Base-by-base conservation (phyloP, 352 stramenopile species). In the Globisporangium splendens region DNA sequence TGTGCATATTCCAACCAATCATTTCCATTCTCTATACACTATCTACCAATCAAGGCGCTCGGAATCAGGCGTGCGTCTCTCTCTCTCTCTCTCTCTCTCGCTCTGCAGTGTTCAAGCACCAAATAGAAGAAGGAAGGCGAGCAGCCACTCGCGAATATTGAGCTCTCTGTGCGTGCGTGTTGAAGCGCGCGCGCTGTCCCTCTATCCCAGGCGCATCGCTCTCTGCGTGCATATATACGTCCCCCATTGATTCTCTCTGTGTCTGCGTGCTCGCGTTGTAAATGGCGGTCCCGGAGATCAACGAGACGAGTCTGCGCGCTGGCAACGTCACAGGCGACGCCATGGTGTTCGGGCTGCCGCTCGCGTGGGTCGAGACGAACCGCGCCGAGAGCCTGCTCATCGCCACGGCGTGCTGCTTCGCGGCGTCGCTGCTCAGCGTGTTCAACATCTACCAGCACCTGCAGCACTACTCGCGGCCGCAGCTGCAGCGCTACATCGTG, bases 401-500 rank as follows among this genome's bases (percentile, higher is more conserved):
- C 20, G 84, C 86, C 39, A 67, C 89, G 14, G 56, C 63, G 39
- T 85, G 76, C 65, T 83, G 78, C 68, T 52, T 77, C 10, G 31
- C 77, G 13, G 83, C 87, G 50, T 73, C 83, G 14, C 55, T 79
- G 21, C 54, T 96, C 46, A 90, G 77, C 48, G 67, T 85, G 6
- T 88, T 79, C 70, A 95, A 96, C 69, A 96, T 96, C 56, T 77
- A 91, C 39, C 74, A 89, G 66, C 88, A 96, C 61, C 59, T 96
- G 20, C 70, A 81, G 47, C 76, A 95, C 69, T 96, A 95, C 67
- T 83, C 80, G 18, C 71, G 87, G 14, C 87, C 88, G 48, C 75
- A 85, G 31, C 56, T 95, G 43, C 88, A 96, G 68, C 83, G 85
- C 43, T 94, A 96, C 66, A 94, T 96, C 52, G 76, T 96, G 51